These are phyloP conservation scores for Paraconiothyrium sp. DNA, from an alignment of 2,329 filamentous ascomycete species.

Conservation along the genomic window DNA sequence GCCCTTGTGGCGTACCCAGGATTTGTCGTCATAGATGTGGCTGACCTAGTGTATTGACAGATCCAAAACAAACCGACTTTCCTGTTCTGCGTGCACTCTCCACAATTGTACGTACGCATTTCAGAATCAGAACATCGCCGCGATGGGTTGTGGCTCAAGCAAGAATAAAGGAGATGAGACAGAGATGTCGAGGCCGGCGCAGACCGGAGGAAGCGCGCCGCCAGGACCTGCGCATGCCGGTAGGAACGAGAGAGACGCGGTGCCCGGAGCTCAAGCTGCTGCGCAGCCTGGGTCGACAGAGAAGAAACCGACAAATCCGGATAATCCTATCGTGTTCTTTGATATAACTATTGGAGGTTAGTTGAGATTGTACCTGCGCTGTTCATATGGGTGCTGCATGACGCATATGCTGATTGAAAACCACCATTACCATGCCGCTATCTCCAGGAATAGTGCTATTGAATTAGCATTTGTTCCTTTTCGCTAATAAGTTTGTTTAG, in stretches of 20 bases:
- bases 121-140: not conserved
- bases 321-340: slow-evolving; percentile 30
- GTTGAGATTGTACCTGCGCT: not conserved
- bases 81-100: not conserved
- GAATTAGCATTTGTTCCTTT: not conserved
- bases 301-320: slow-evolving; percentile 19
- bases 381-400: not conserved
- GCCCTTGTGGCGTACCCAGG: not conserved
- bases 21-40: slow-evolving; percentile 1
- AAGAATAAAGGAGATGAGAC: slow-evolving; percentile 22
- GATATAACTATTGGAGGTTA: slow-evolving; percentile 26
- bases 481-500: slow-evolving; percentile 8
- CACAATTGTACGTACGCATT: not conserved
- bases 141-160: slow-evolving; percentile 26
- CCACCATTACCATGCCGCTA: no score
- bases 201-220: slow-evolving; percentile 4
- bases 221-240: not conserved
- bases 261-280: slow-evolving; percentile 1
- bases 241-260: not conserved
- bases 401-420: not conserved
- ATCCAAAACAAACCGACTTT: not conserved
- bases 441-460: not conserved
- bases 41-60: not conserved
- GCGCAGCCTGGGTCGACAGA: slow-evolving; percentile 7
- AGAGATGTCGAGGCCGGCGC: slow-evolving; percentile 21